Evolutionary conservation across 208 protist genomes (phyloP).

Genomic region (Trypanosoma brucei): DNA sequence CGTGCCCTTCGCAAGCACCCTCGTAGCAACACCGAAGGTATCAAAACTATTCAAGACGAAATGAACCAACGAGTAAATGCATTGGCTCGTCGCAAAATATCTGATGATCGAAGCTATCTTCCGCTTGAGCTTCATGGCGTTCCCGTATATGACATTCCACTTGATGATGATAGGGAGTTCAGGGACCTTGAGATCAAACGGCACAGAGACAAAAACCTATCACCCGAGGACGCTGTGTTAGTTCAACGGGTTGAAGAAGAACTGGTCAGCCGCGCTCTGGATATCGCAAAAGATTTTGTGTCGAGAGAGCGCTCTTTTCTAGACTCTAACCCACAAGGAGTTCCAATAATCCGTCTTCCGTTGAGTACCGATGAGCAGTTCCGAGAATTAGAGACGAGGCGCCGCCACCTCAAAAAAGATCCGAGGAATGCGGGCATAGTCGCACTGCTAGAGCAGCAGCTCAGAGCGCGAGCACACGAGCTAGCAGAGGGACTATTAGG

Average conservation of each 20-base stretch:
- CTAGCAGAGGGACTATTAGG: conserved; percentile 62
- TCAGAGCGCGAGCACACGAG: conserved; percentile 55
- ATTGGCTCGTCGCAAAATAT: conserved; percentile 51
- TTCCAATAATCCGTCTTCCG: conserved; percentile 54
- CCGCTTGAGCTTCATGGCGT: conserved; percentile 61
- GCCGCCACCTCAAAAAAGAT: conserved; percentile 39
- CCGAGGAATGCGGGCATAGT: conserved; percentile 26
- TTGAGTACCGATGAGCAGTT: conserved; percentile 68
- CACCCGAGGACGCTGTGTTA: conserved; percentile 15
- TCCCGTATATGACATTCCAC: conserved; percentile 52
- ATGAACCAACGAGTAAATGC: conserved; percentile 58
- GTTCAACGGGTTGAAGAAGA: conserved; percentile 30
- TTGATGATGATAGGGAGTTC: conserved; percentile 55
- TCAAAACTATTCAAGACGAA: conserved; percentile 43
- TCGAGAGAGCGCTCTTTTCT: conserved; percentile 61
- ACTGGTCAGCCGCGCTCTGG: conserved; percentile 46
- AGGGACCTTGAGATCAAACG: conserved; percentile 51
- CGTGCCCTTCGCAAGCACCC: conserved; percentile 42
- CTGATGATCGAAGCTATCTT: conserved; percentile 61
- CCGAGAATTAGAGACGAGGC: conserved; percentile 68
- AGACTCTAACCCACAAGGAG: conserved; percentile 71
- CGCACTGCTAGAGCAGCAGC: conserved; percentile 38
- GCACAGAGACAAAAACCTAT: conserved; percentile 23
- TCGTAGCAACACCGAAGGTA: conserved; percentile 25
- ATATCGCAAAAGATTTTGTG: conserved; percentile 61